These are phyloP conservation scores for Candida alai DNA, from an alignment of 805 yeast genomes.

Conservation along the genomic window DNA sequence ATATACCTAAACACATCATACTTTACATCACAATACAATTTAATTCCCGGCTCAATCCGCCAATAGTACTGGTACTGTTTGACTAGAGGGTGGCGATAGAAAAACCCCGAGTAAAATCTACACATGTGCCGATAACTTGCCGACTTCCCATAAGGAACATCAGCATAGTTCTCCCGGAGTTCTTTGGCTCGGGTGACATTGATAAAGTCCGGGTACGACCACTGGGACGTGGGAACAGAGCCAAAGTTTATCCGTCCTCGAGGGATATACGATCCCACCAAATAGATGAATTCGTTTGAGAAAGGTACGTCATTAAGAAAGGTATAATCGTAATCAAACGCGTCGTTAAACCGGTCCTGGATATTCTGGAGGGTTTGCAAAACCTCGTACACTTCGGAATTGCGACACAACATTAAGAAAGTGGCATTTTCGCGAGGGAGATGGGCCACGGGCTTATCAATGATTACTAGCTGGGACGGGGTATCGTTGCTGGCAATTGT, in stretches of 20 bases:
- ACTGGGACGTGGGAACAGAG: slow-evolving; percentile 53
- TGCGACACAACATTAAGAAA: slow-evolving; percentile 66
- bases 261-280: slow-evolving; percentile 48
- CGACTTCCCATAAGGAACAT: slow-evolving; percentile 49
- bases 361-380: slow-evolving; percentile 57
- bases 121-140: slow-evolving; percentile 72
- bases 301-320: slow-evolving; percentile 71
- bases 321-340: slow-evolving; percentile 72
- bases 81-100: slow-evolving; percentile 57
- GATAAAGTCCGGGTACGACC: slow-evolving; percentile 69
- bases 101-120: slow-evolving; percentile 49
- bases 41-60: slow-evolving; percentile 73
- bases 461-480: slow-evolving; percentile 3
- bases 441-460: neutral
- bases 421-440: slow-evolving; percentile 51
- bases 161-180: slow-evolving; percentile 2
- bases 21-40: slow-evolving; percentile 56
- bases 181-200: slow-evolving; percentile 31
- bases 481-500: neutral
- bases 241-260: slow-evolving; percentile 61
- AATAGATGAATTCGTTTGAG: slow-evolving; percentile 48
- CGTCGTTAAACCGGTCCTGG: slow-evolving; percentile 62
- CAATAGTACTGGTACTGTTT: slow-evolving; percentile 64
- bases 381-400: slow-evolving; percentile 56
- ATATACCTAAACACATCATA: slow-evolving; percentile 60